Base-by-base conservation (phyloP, 306 rosid genomes). In the Dicorynia guianensis region DNA sequence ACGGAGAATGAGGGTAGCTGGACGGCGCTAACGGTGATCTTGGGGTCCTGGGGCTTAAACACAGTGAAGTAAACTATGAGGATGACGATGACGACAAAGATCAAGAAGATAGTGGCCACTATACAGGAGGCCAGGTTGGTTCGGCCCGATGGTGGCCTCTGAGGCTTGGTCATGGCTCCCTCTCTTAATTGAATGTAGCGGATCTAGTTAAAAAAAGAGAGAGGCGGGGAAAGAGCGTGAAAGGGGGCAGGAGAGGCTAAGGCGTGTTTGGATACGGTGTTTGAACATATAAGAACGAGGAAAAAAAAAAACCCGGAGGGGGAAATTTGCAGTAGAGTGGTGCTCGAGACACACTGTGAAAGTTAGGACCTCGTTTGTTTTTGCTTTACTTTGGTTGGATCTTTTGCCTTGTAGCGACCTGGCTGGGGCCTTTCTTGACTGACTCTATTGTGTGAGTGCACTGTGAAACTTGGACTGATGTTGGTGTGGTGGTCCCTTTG, bases 1-100 rank as follows among this genome's bases (percentile, higher is more conserved):
- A 86, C 34, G 68, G 91, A 78, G 82, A 89, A 89, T 5, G 93
- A 80, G 1, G 93, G 93, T n/a, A 89, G 85, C 81, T 84, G 89
- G 39, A 89, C 85, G 79, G 93, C 76, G 80, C 53, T 75, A 33
- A 89, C 89, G 64, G 89, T 67, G 82, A 89, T 82, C 67, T 67
- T 82, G 53, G 85, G 82, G 63, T 84, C 86, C 42, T 86, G 82
- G 53, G 93, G 93, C 54, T 86, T 89, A 81, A 89, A 89, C 49
- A 86, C 87, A 35, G 89, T 84, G 85, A 86, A 89, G 81, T 84
- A 89, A 62, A 89, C 87, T 54, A 89, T 78, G 59, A 86, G 76
- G 71, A 64, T 34, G 67, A 82, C 69, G 81, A 89, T 89, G 36
- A 89, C 53, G 8, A 89, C 30, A 79, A 89, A 85, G 34, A 84